These are phyloP conservation scores for Ophiostoma montium DNA, from an alignment of 2,329 filamentous ascomycete species.

Conservation along the genomic window DNA sequence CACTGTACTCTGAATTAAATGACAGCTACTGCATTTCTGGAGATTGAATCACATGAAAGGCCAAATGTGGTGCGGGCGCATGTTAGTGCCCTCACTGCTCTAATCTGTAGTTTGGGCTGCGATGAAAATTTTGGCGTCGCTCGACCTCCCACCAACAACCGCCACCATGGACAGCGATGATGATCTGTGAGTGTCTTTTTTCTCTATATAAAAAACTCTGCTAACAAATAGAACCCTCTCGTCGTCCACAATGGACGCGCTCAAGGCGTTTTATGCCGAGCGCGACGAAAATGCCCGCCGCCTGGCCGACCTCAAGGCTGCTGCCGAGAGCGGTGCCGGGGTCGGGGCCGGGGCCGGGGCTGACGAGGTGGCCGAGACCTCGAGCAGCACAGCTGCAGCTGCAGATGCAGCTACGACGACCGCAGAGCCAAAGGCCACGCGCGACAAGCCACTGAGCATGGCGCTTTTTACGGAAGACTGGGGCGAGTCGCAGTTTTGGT, in stretches of 20 bases:
- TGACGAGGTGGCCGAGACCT: constrained; percentile 20
- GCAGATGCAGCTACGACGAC: constrained; percentile 30
- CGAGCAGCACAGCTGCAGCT: too few species aligned
- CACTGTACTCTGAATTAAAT: too few species aligned
- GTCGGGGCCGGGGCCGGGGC: not conserved
- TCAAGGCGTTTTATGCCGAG: constrained; percentile 62
- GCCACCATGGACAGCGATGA: constrained; percentile 25
- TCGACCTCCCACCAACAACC: not conserved
- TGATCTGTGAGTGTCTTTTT: constrained; percentile 26
- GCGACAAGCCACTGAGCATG: constrained; percentile 36
- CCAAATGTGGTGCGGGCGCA: too few species aligned
- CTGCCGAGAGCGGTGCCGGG: constrained; percentile 38
- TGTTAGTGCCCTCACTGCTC: too few species aligned
- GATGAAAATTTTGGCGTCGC: not conserved
- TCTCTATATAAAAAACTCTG: not conserved
- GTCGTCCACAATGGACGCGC: constrained; percentile 48
- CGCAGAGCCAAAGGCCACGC: not conserved
- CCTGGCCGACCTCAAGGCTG: constrained; percentile 52
- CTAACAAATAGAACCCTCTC: constrained; percentile 42
- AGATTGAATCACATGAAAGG: too few species aligned
- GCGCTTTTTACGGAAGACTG: constrained; percentile 65
- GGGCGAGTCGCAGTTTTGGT: constrained; percentile 78
- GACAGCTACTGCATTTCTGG: too few species aligned
- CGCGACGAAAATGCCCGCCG: constrained; percentile 50
- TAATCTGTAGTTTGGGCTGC: too few species aligned